Evolutionary conservation across 2,329 filamentous ascomycete genomes (phyloP).

Genomic region (Aspergillus costaricaensis): DNA sequence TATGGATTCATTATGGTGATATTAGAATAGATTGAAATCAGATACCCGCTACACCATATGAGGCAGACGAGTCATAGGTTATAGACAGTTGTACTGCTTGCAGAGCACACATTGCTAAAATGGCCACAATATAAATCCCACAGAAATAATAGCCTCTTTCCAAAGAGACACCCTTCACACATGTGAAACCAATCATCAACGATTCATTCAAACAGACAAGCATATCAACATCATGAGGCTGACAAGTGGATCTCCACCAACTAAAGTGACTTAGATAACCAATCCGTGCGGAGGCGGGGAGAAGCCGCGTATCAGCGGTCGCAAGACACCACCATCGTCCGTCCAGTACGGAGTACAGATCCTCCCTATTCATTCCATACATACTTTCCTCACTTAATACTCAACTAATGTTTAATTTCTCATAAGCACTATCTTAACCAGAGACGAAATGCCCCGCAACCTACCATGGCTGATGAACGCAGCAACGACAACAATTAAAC

Average conservation of each 20-base stretch:
- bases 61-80: too few relatives aligned
- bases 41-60: slow-evolving; percentile 3
- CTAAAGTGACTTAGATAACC: background rate
- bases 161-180: too few relatives aligned
- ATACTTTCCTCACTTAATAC: background rate
- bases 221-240: too few relatives aligned
- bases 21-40: background rate
- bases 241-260: too few relatives aligned
- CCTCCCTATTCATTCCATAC: background rate
- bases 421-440: background rate
- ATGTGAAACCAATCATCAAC: too few relatives aligned
- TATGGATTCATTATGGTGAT: background rate
- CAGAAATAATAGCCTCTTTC: too few relatives aligned
- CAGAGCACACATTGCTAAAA: too few relatives aligned
- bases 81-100: background rate
- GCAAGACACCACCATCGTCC: background rate
- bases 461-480: slow-evolving; percentile 47
- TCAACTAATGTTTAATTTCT: background rate
- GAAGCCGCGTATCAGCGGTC: slow-evolving; percentile 1
- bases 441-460: slow-evolving; percentile 45
- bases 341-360: too few relatives aligned
- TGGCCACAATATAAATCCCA: too few relatives aligned
- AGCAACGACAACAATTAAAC: slow-evolving; percentile 1
- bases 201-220: too few relatives aligned
- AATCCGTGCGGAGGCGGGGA: slow-evolving; percentile 1